Conservation (phyloP, 2,329 filamentous ascomycete species). For the Microdochium paspali region DNA sequence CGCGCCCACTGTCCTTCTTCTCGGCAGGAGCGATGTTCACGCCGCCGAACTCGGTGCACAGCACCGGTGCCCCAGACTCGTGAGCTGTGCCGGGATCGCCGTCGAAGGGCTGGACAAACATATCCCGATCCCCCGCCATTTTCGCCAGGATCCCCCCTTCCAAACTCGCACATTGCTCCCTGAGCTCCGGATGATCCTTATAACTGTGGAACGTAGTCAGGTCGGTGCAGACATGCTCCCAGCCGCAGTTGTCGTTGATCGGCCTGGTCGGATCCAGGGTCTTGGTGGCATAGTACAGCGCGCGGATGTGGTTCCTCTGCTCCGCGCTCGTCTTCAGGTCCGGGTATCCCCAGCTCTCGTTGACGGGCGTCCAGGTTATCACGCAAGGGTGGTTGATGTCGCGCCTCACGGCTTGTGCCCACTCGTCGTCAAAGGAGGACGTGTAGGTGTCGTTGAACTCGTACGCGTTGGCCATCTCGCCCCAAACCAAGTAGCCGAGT, state of each 20-base stretch:
- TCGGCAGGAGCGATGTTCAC: slow-evolving; percentile 51
- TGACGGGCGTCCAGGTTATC: slow-evolving; percentile 58
- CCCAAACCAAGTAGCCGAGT: slow-evolving; percentile 54
- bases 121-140: slow-evolving; percentile 19
- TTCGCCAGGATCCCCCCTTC: slow-evolving; percentile 11
- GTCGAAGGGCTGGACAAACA: slow-evolving; percentile 37
- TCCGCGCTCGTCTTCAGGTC: slow-evolving; percentile 43
- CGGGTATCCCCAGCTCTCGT: slow-evolving; percentile 55
- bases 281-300: slow-evolving; percentile 56
- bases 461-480: slow-evolving; percentile 57
- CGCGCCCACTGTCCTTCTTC: slow-evolving; percentile 24
- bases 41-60: slow-evolving; percentile 60
- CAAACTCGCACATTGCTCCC: slow-evolving; percentile 42
- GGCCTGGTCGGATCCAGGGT: slow-evolving; percentile 52
- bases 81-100: slow-evolving; percentile 41
- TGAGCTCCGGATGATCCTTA: slow-evolving; percentile 44
- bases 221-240: slow-evolving; percentile 58
- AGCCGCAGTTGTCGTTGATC: slow-evolving; percentile 64
- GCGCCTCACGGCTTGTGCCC: slow-evolving; percentile 51
- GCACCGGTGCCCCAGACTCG: slow-evolving; percentile 43
- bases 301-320: slow-evolving; percentile 55
- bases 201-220: slow-evolving; percentile 63
- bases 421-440: slow-evolving; percentile 53
- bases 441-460: slow-evolving; percentile 50
- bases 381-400: slow-evolving; percentile 58